A percentile compares a stretch with the other conserved stretches of the same genome.
phyloP scores from a whole-genome alignment of 805 yeast species.

The Hanseniaspora taiwanica region DNA sequence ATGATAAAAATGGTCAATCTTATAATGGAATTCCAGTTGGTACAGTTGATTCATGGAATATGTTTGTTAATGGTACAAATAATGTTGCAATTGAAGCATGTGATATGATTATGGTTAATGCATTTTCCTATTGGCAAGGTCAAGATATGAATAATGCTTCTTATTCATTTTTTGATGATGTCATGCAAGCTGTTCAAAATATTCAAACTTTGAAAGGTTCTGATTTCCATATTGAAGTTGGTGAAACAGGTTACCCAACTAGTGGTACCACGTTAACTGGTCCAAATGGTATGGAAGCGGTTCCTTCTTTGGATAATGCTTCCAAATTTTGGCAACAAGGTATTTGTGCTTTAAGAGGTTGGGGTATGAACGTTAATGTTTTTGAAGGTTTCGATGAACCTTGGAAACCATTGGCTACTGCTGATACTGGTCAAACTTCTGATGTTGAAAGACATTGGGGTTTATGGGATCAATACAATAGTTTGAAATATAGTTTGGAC shows the following conservation, averaged over 20 bases:
- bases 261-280: conserved; percentile 40
- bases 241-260: conserved; percentile 97
- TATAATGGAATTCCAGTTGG: conserved; percentile 69
- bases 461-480: conserved; percentile 46
- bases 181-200: conserved; percentile 90
- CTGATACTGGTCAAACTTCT: conserved; percentile 63
- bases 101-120: conserved; percentile 84
- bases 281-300: conserved; percentile 34
- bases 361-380: conserved; percentile 88
- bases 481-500: conserved; percentile 32
- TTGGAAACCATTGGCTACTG: conserved; percentile 59
- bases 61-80: conserved; percentile 67
- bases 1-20: conserved; percentile 71
- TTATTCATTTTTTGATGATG: conserved; percentile 88
- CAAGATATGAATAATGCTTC: conserved; percentile 74
- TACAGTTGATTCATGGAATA: conserved; percentile 92
- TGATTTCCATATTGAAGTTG: conserved; percentile 82
- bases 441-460: conserved; percentile 96
- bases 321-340: conserved; percentile 74
- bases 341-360: conserved; percentile 84
- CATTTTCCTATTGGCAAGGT: conserved; percentile 98
- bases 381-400: conserved; percentile 94
- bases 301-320: conserved; percentile 65
- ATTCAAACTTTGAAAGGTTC: conserved; percentile 80
- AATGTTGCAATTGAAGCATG: conserved; percentile 62